Percentiles rank a stretch among this genome's conserved stretches.
phyloP scores from a whole-genome alignment of 2,329 filamentous ascomycete species.

The Fusarium sp. region DNA sequence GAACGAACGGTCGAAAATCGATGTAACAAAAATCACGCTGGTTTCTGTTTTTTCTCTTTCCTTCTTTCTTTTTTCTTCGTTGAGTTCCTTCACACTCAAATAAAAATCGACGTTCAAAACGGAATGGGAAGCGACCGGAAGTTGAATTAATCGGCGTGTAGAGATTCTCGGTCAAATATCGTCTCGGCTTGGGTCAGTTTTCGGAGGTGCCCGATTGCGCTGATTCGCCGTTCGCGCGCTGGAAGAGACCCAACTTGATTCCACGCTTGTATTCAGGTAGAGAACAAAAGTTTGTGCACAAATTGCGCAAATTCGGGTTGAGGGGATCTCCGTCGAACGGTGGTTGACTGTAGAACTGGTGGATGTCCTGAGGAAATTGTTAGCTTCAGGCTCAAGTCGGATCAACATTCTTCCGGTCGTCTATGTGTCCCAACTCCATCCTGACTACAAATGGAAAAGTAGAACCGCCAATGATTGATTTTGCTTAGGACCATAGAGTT shows the following conservation, averaged over 20 bases:
- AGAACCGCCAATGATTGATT: not conserved
- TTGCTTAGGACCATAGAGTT: too few species aligned
- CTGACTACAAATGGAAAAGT: not conserved
- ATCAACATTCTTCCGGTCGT: conserved; percentile 27
- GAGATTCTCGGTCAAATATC: not conserved
- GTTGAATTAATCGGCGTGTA: not conserved
- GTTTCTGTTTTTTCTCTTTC: not conserved
- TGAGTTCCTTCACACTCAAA: not conserved
- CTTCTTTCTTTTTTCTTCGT: not conserved
- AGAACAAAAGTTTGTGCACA: not conserved
- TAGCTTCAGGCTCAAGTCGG: conserved; percentile 28
- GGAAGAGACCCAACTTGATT: too few species aligned
- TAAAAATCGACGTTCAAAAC: too few species aligned
- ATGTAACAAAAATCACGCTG: not conserved
- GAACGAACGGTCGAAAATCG: not conserved
- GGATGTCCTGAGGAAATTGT: conserved; percentile 42
- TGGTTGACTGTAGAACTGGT: conserved; percentile 16
- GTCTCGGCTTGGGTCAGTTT: not conserved
- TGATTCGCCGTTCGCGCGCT: not conserved
- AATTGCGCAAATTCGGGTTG: conserved; percentile 7
- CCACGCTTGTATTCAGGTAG: not conserved
- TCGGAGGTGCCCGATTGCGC: conserved; percentile 3
- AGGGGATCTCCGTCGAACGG: conserved; percentile 11
- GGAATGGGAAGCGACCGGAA: too few species aligned
- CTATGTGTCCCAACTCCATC: not conserved